Conservation (phyloP, 1,139 yeast species). For the Eremothecium gossypii region DNA sequence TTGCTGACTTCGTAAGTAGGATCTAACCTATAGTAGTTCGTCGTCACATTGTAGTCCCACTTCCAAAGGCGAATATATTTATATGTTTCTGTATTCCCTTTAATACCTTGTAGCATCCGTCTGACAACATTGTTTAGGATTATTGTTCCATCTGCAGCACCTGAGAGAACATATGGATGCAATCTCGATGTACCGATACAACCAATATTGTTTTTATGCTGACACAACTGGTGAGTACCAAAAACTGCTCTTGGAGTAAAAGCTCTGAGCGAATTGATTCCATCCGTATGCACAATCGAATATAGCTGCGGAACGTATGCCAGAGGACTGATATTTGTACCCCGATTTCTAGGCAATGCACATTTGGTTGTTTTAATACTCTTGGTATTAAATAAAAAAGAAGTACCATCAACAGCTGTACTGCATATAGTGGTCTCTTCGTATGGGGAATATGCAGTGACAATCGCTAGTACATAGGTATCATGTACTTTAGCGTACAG, state of each 20-base stretch:
- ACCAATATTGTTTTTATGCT: constrained; percentile 34
- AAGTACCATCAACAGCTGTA: constrained; percentile 41
- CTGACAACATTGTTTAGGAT: constrained; percentile 36
- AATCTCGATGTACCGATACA: constrained; percentile 34
- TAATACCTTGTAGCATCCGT: constrained; percentile 35
- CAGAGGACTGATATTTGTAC: constrained; percentile 26
- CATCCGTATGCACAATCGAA: constrained; percentile 36
- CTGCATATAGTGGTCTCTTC: constrained; percentile 37
- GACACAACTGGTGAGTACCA: constrained; percentile 31
- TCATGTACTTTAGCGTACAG: constrained; percentile 40
- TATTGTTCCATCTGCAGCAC: constrained; percentile 54
- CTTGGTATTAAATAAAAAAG: constrained; percentile 35
- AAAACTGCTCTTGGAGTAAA: constrained; percentile 33
- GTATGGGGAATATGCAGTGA: constrained; percentile 35
- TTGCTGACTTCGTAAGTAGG: constrained; percentile 26
- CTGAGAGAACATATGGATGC: constrained; percentile 57
- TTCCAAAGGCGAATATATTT: constrained; percentile 31
- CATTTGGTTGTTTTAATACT: constrained; percentile 34
- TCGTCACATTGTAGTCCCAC: constrained; percentile 33
- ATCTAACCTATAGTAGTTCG: constrained; percentile 33
- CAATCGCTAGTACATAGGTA: constrained; percentile 41
- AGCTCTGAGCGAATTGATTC: constrained; percentile 32
- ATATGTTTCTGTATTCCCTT: constrained; percentile 29
- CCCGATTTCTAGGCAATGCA: constrained; percentile 32
- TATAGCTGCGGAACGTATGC: constrained; percentile 34